Evolutionary conservation across 2,329 filamentous ascomycete species (phyloP).

Genomic region (Aspergillus brasiliensis): DNA sequence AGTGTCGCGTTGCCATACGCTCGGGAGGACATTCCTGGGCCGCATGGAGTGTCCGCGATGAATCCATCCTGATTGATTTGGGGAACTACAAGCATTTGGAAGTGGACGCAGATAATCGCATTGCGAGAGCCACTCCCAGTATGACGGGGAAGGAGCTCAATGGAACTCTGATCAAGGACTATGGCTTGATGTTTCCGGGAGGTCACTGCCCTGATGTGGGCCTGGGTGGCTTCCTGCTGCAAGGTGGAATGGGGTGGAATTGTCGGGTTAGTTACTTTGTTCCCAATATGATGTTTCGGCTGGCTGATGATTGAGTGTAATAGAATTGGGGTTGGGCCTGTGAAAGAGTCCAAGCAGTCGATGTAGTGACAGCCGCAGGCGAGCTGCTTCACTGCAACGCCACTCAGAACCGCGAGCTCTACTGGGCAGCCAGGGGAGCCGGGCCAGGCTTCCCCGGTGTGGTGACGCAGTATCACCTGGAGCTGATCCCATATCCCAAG

Average conservation of each 20-base stretch:
- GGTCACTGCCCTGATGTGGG: conserved; percentile 62
- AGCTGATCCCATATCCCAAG: conserved; percentile 30
- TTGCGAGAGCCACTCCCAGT: conserved; percentile 50
- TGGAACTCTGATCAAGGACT: conserved; percentile 17
- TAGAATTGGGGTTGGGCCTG: conserved; percentile 61
- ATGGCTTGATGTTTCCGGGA: conserved; percentile 53
- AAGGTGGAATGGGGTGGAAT: conserved; percentile 55
- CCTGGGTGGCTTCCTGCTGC: conserved; percentile 57
- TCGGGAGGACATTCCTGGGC: conserved; percentile 55
- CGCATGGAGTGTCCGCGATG: conserved; percentile 53
- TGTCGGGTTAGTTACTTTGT: conserved; percentile 45
- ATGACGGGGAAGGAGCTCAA: conserved; percentile 46
- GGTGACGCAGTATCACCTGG: conserved; percentile 55
- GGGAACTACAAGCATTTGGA: conserved; percentile 44
- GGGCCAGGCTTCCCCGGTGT: conserved; percentile 55
- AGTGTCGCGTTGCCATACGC: conserved; percentile 48
- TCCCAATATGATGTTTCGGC: too few species aligned
- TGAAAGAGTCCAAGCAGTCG: conserved; percentile 47
- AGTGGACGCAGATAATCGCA: conserved; percentile 42
- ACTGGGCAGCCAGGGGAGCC: conserved; percentile 54
- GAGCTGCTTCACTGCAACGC: conserved; percentile 27
- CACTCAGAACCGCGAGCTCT: conserved; percentile 49
- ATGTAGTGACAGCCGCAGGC: conserved; percentile 53
- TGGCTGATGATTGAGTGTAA: not conserved
- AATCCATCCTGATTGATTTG: conserved; percentile 49